Base-by-base conservation (phyloP, 2,329 filamentous ascomycete species). In the Gyromitra esculenta region DNA sequence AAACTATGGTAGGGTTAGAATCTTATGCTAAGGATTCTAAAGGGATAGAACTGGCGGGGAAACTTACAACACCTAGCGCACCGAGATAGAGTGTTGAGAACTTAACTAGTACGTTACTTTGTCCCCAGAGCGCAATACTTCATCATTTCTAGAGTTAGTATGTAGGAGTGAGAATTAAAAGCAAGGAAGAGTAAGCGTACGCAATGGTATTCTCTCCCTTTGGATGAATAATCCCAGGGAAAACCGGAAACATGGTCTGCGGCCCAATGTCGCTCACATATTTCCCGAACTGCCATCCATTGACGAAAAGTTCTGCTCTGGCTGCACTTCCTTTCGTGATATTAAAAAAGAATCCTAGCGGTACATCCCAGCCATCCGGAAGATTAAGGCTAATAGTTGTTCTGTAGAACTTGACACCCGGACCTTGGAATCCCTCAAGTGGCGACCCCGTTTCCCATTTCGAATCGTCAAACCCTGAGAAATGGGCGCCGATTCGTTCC, bases 401-500 rank as follows among this genome's bases (percentile, higher is more conserved):
- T 1, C 82, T 83, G 80, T 86, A 75, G n/a, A 75, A 75, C 60
- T 9, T 72, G 6, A 75, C 73, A 11, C 67, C 73, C 6, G 66
- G 64, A 0, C 67, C 67, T n/a, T 75, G 57, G 39, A 75, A 71
- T 9, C 73, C 73, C 7, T 75, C 67, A 50, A 75, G 56, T 21
- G 73, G 73, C 11, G 73, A 75, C 3, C 59, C 67, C 31, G 45
- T n/a, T 21, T 64, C 52, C 73, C 73, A 75, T 13, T 31, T 57
- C 1, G 50, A 59, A 59, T 70, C 67, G 15, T 75, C 67, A 39
- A 71, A 75, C 84, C 89, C 84, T 0, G 89, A 89, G 1, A 89
- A 86, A 77, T 91, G 89, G 62, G 86, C 89, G 4, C 90, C 90
- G 79, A 89, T 86, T 13, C 90, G 84, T 81, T 91, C 90, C 5